phyloP scores from a whole-genome alignment of 257 asterid species.

The Capsicum pubescens region DNA sequence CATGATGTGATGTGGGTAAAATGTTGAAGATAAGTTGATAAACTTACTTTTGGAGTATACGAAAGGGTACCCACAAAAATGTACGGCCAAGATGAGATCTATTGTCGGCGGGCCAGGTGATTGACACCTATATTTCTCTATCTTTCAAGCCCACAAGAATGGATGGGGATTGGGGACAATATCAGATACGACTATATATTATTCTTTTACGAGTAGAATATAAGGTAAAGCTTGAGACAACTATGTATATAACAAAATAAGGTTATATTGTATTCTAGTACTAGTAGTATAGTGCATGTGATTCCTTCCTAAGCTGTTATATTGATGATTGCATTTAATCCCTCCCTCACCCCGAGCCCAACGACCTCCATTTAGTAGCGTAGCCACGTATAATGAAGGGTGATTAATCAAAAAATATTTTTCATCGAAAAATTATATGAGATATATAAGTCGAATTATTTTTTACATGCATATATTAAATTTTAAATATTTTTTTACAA shows the following conservation, averaged over 20 bases:
- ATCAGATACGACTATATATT: conserved; percentile 30
- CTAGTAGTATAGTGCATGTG: conserved; percentile 53
- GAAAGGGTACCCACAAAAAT: conserved; percentile 52
- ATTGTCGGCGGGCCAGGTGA: conserved; percentile 52
- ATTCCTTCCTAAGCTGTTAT: conserved; percentile 60
- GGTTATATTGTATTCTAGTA: conserved; percentile 15
- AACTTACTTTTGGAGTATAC: conserved; percentile 39
- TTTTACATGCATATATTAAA: too few relatives aligned
- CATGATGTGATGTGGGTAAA: conserved; percentile 24
- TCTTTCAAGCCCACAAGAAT: conserved; percentile 13
- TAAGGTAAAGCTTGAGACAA: conserved; percentile 26
- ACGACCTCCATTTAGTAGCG: background rate
- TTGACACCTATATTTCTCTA: conserved; percentile 17
- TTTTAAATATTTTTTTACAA: too few relatives aligned
- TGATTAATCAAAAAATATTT: too few relatives aligned
- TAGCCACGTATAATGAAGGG: too few relatives aligned
- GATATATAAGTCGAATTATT: too few relatives aligned
- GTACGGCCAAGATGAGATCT: conserved; percentile 61
- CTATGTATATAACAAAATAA: background rate
- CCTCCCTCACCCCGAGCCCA: background rate
- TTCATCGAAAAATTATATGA: too few relatives aligned
- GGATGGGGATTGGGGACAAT: conserved; percentile 22
- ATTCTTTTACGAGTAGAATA: background rate
- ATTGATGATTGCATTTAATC: conserved; percentile 46
- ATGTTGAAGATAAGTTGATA: conserved; percentile 18